Base-by-base conservation (phyloP, 805 yeast genomes). In the Yamadazyma olivae region DNA sequence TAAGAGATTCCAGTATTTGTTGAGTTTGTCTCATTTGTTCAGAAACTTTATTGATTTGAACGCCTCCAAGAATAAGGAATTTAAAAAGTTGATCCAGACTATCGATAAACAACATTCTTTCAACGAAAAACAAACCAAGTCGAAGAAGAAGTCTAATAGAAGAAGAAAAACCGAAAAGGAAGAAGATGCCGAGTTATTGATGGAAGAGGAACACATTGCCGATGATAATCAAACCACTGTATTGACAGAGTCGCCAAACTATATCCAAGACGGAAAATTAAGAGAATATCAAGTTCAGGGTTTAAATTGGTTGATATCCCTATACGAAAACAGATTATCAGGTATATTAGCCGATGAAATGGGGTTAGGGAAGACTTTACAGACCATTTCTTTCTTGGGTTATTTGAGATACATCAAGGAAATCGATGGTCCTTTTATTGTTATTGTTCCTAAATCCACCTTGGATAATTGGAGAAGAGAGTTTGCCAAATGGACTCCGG, bases 281-380 rank as follows among this genome's bases (percentile, higher is more conserved):
- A 74, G 99, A 49, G 95, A 88, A 53, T 91, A 93, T 56, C 99
- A 91, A 64, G 70, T 91, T 20, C 96, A 89, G 54, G 99, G 99
- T 33, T 72, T 91, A 34, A 93, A 93, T 61, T 91, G 99, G 99
- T 71, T 91, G 53, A 82, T 91, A 14, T 79, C 95, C 1, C 62
- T 91, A 23, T 86, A 89, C 56, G 96, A 90, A 48, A 88, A 91
- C 59, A 76, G 83, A 49, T 71, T 91, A 29, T 83, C 95, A 7
- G 99, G 99, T 15, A 93, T 91, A 30, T 65, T 91, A 33, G 99
- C 99, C 9, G 99, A 91, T 62, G 99, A 91, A 58, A 91, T 93
- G 99, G 99, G 99, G 3, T 71, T 91, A 27, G 99, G 99, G 38
- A 91, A 91, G 60, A 91, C 99, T 4, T 67, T 93, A 38, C 99